These are phyloP conservation scores for Fibroporia radiculosa DNA, from an alignment of 768 basidiomycete genomes.

Conservation along the genomic window DNA sequence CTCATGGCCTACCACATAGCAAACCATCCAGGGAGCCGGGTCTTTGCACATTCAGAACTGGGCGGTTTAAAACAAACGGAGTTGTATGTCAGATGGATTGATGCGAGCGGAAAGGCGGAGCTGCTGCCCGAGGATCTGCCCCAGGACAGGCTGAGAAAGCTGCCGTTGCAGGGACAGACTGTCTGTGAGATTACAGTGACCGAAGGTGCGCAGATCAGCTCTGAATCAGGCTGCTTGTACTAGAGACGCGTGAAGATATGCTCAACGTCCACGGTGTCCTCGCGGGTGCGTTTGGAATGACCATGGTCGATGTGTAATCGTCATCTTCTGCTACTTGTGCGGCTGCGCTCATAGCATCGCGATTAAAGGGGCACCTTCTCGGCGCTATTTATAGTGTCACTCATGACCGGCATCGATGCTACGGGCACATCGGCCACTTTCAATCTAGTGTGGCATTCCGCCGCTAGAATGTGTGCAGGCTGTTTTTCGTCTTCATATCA, in stretches of 20 bases:
- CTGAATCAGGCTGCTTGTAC: not conserved
- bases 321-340: not conserved
- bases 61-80: constrained; percentile 17
- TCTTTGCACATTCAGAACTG: constrained; percentile 14
- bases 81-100: constrained; percentile 6
- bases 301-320: constrained; percentile 18
- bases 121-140: not conserved
- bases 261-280: constrained; percentile 19
- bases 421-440: constrained; percentile 15
- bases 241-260: constrained; percentile 15
- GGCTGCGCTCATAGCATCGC: not conserved
- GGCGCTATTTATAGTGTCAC: constrained; percentile 12
- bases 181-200: constrained; percentile 17
- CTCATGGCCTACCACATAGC: constrained; percentile 18
- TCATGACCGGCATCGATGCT: constrained; percentile 8
- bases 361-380: constrained; percentile 15
- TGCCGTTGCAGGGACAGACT: constrained; percentile 9
- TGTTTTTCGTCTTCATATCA: not conserved
- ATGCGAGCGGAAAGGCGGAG: not conserved
- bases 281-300: constrained; percentile 13
- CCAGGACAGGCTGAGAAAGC: not conserved
- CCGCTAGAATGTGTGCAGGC: constrained; percentile 13
- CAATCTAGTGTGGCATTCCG: constrained; percentile 16
- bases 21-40: constrained; percentile 9
- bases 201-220: constrained; percentile 17